Conservation (phyloP, 1,139 yeast genomes). For the Geotrichum candidum region DNA sequence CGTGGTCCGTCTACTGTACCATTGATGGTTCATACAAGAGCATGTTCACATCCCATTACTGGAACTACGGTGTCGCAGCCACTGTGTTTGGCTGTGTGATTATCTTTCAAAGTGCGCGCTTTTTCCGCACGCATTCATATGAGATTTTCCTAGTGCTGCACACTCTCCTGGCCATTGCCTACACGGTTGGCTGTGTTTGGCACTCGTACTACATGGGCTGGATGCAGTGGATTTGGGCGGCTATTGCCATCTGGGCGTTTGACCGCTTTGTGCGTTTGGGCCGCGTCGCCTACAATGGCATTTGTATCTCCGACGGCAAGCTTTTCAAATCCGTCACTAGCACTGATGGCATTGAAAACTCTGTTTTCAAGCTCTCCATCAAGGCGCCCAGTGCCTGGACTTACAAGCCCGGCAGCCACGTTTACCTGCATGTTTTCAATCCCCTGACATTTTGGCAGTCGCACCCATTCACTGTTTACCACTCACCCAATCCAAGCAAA, state of each 20-base stretch:
- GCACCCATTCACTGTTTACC: conserved; percentile 47
- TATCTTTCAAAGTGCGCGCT: conserved; percentile 43
- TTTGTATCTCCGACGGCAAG: conserved; percentile 28
- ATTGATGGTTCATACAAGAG: conserved; percentile 11
- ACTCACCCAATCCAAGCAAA: conserved; percentile 32
- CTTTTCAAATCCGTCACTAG: conserved; percentile 32
- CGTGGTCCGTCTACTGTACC: conserved; percentile 20
- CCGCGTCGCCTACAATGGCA: conserved; percentile 30
- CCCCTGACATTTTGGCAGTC: conserved; percentile 48
- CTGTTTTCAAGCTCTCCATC: conserved; percentile 38
- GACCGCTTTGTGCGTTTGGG: conserved; percentile 51
- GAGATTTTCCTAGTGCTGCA: conserved; percentile 60
- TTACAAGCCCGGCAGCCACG: conserved; percentile 37
- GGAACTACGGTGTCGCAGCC: conserved; percentile 51
- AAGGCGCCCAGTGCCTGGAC: conserved; percentile 33
- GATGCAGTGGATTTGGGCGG: conserved; percentile 45
- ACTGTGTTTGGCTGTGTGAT: conserved; percentile 39
- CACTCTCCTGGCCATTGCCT: conserved; percentile 50
- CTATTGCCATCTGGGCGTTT: conserved; percentile 56
- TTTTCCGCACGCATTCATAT: conserved; percentile 51
- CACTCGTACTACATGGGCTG: conserved; percentile 48
- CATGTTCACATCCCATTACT: conserved; percentile 31
- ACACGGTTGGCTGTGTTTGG: conserved; percentile 53
- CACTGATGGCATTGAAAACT: conserved; percentile 20
- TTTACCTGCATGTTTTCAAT: conserved; percentile 38